Evolutionary conservation across 345 rosid genomes (phyloP).

Genomic region (Isatis tinctoria): DNA sequence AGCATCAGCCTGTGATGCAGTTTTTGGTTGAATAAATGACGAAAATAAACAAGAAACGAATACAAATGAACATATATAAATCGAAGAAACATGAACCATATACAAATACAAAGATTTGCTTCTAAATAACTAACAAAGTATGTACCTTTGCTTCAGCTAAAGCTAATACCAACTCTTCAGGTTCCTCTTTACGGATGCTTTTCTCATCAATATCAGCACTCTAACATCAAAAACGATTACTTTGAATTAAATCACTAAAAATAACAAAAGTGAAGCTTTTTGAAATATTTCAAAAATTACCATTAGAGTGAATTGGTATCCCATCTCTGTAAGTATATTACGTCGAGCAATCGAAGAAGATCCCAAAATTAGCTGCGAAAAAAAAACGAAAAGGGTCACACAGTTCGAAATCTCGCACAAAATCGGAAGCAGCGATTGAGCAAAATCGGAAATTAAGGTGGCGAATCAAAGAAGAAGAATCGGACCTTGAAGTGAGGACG

Average conservation of each 20-base stretch:
- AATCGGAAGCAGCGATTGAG: not conserved
- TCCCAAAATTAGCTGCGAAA: slow-evolving; percentile 72
- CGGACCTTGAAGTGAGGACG: not conserved
- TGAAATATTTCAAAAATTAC: slow-evolving; percentile 28
- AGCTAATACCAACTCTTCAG: slow-evolving; percentile 84
- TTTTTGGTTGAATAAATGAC: slow-evolving; percentile 31
- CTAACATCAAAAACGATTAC: slow-evolving; percentile 29
- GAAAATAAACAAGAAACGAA: not conserved
- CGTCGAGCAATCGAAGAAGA: slow-evolving; percentile 75
- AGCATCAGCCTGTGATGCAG: slow-evolving; percentile 71
- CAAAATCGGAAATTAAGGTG: not conserved
- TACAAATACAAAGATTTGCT: too few relatives aligned
- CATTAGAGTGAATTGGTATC: slow-evolving; percentile 71
- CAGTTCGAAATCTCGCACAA: too few relatives aligned
- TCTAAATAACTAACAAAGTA: too few relatives aligned
- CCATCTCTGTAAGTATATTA: slow-evolving; percentile 74
- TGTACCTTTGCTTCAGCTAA: slow-evolving; percentile 91
- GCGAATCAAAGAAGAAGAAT: too few relatives aligned
- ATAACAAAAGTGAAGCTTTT: not conserved
- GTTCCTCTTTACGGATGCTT: slow-evolving; percentile 64
- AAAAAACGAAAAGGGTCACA: not conserved
- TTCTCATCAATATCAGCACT: slow-evolving; percentile 95
- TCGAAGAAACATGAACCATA: too few relatives aligned
- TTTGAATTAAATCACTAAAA: not conserved
- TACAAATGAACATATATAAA: not conserved